Evolutionary conservation across 2,329 filamentous ascomycete species (phyloP).

Genomic region (Trichoderma sp.): DNA sequence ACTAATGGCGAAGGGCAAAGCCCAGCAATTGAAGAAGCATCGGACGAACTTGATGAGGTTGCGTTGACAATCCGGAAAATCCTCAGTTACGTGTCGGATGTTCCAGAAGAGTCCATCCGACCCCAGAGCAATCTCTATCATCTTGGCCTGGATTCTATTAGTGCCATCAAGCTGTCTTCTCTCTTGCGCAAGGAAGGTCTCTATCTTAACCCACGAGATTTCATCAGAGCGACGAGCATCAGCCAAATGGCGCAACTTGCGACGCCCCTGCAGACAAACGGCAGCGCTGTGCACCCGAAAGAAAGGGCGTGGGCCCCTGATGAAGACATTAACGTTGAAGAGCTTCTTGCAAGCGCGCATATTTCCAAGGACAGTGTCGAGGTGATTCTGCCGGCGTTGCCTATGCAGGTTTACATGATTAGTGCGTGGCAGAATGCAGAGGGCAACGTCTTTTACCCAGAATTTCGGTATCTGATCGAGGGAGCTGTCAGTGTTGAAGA

Average conservation of each 20-base stretch:
- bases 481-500: constrained; percentile 38
- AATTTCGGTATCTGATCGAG: constrained; percentile 63
- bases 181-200: constrained; percentile 67
- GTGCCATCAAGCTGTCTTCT: constrained; percentile 78
- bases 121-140: constrained; percentile 72
- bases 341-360: constrained; percentile 42
- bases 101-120: constrained; percentile 59
- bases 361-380: constrained; percentile 53
- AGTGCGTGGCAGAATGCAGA: constrained; percentile 69
- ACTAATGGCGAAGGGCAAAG: background rate
- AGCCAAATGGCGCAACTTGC: constrained; percentile 56
- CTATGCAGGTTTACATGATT: constrained; percentile 82
- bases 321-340: constrained; percentile 43
- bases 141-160: constrained; percentile 88
- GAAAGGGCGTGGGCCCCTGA: constrained; percentile 29
- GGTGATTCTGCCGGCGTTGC: constrained; percentile 64
- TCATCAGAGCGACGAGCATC: constrained; percentile 68
- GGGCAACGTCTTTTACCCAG: constrained; percentile 71
- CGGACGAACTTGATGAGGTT: constrained; percentile 36
- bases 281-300: background rate
- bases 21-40: background rate
- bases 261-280: background rate
- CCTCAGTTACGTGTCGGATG: constrained; percentile 60
- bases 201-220: constrained; percentile 66
- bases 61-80: constrained; percentile 47